These are phyloP conservation scores for Cerioporus squamosus DNA, from an alignment of 1,284 basidiomycete genomes.

Conservation along the genomic window DNA sequence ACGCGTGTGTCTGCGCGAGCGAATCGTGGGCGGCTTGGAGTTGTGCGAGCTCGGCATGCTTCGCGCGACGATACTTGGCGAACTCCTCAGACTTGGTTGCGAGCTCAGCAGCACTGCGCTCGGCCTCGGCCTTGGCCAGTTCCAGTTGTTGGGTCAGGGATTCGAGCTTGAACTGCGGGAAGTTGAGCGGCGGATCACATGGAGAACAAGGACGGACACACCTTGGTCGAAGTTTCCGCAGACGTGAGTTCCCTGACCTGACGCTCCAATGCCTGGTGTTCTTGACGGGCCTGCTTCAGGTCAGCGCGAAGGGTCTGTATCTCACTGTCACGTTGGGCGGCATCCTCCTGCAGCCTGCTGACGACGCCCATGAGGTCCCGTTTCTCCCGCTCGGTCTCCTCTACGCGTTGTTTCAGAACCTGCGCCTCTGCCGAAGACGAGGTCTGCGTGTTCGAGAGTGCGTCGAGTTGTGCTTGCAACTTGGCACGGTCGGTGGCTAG, in stretches of 20 bases:
- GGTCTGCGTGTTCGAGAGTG: constrained; percentile 56
- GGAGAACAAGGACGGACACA: constrained; percentile 30
- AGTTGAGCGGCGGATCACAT: neutral
- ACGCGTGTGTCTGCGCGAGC: constrained; percentile 63
- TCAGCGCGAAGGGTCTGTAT: constrained; percentile 67
- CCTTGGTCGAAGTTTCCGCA: constrained; percentile 72
- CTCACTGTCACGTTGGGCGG: constrained; percentile 72
- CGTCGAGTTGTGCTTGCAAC: constrained; percentile 57
- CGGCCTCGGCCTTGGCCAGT: constrained; percentile 72
- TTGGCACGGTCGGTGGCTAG: constrained; percentile 55
- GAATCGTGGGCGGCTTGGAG: constrained; percentile 77
- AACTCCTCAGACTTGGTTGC: constrained; percentile 72
- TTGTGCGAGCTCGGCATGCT: constrained; percentile 74
- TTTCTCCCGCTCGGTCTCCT: constrained; percentile 80
- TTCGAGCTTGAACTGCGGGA: constrained; percentile 75
- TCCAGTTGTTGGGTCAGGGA: constrained; percentile 79
- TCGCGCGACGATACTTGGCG: constrained; percentile 69
- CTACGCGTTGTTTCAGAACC: constrained; percentile 58
- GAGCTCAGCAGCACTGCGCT: constrained; percentile 68
- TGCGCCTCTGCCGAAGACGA: constrained; percentile 66
- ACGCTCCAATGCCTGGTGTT: constrained; percentile 66
- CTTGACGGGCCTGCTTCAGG: constrained; percentile 76
- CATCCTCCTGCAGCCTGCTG: constrained; percentile 74
- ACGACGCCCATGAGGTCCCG: constrained; percentile 77
- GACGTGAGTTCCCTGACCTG: constrained; percentile 73